Evolutionary conservation across 768 basidiomycete genomes (phyloP).

Genomic region (Podaxis sp.): DNA sequence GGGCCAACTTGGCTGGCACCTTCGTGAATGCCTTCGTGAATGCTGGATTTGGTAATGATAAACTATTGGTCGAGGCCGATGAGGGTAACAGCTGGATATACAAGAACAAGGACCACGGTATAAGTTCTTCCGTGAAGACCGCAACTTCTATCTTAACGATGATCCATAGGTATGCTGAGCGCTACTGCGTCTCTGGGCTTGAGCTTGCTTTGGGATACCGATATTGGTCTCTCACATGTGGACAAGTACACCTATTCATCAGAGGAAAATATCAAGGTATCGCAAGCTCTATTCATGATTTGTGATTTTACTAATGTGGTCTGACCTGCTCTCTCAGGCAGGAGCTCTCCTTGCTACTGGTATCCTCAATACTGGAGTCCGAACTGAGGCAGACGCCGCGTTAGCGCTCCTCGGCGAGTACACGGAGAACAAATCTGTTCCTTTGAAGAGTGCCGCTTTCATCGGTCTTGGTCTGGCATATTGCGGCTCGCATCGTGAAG

Average conservation of each 20-base stretch:
- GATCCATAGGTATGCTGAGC: conserved; percentile 80
- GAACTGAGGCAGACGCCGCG: conserved; percentile 91
- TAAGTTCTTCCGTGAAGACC: conserved; percentile 15
- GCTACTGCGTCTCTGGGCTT: conserved; percentile 94
- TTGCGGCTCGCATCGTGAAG: conserved; percentile 88
- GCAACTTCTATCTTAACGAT: conserved; percentile 1
- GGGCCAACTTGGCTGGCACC: conserved; percentile 92
- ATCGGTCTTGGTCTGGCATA: conserved; percentile 94
- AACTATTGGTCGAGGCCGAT: conserved; percentile 94
- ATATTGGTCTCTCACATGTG: conserved; percentile 88
- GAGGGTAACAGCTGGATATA: conserved; percentile 99
- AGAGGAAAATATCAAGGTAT: conserved; percentile 93
- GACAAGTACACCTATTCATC: conserved; percentile 97
- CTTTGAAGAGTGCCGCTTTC: conserved; percentile 84
- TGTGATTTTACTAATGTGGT: neutral
- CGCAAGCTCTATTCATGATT: neutral
- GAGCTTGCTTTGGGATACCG: conserved; percentile 94
- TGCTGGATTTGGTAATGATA: conserved; percentile 97
- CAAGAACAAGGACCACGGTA: conserved; percentile 99
- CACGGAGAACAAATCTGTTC: conserved; percentile 80
- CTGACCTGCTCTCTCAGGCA: conserved; percentile 41
- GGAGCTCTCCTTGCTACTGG: conserved; percentile 95
- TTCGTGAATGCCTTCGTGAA: conserved; percentile 99
- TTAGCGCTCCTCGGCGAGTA: conserved; percentile 89
- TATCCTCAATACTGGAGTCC: conserved; percentile 83